These are phyloP conservation scores for Nothophoma quercina DNA, from an alignment of 2,329 filamentous ascomycete species.

Conservation along the genomic window DNA sequence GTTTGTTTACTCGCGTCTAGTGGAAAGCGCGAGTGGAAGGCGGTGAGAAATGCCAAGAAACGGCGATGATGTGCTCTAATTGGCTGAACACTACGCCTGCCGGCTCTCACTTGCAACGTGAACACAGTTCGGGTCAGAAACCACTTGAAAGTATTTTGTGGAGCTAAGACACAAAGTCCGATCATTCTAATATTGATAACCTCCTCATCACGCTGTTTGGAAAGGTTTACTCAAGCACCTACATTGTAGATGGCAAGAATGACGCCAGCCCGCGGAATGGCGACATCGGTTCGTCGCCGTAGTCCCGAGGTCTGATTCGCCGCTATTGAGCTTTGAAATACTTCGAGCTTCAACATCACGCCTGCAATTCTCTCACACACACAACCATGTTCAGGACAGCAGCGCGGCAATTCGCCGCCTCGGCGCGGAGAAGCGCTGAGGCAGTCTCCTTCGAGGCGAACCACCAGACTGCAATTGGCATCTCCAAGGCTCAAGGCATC, in stretches of 20 bases:
- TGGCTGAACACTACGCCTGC: too few species aligned
- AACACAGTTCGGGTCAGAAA: too few species aligned
- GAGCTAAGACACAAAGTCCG: too few species aligned
- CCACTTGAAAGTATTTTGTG: too few species aligned
- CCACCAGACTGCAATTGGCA: slow-evolving; percentile 70
- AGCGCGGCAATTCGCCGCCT: slow-evolving; percentile 71
- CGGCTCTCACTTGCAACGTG: too few species aligned
- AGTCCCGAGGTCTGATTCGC: slow-evolving; percentile 12
- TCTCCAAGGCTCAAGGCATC: slow-evolving; percentile 81
- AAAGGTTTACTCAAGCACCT: not conserved
- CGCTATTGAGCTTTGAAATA: slow-evolving; percentile 5
- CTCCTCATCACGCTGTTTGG: too few species aligned
- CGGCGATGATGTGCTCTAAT: too few species aligned
- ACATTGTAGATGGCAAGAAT: not conserved
- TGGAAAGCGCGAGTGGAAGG: not conserved
- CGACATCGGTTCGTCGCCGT: slow-evolving; percentile 19
- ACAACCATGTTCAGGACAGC: slow-evolving; percentile 72
- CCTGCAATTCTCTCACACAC: not conserved
- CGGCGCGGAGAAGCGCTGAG: slow-evolving; percentile 63
- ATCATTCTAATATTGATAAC: too few species aligned
- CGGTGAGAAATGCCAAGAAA: not conserved
- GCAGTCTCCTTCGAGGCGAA: slow-evolving; percentile 57
- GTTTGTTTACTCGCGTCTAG: slow-evolving; percentile 9
- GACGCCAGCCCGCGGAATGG: slow-evolving; percentile 7
- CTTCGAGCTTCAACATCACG: slow-evolving; percentile 1